Evolutionary conservation across 1,284 basidiomycete species (phyloP).

Genomic region (Phaffia rhodozyma): DNA sequence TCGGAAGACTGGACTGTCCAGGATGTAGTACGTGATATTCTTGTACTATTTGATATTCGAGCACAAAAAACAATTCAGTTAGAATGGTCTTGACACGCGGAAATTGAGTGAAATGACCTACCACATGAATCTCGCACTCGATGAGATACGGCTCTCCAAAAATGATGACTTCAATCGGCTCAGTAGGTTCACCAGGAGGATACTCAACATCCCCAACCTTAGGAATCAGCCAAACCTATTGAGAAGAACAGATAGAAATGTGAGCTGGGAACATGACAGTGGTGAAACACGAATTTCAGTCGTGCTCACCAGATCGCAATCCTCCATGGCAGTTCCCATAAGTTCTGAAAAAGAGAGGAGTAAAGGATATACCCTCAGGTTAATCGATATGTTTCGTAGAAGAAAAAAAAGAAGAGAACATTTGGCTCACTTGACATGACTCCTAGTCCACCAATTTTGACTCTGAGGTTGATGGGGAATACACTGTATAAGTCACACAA

Average conservation of each 20-base stretch:
- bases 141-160: slow-evolving; percentile 89
- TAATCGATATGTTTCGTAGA: neutral
- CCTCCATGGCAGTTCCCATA: slow-evolving; percentile 92
- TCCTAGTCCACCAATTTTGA: slow-evolving; percentile 90
- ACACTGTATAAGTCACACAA: too few species aligned
- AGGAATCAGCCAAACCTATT: slow-evolving; percentile 73
- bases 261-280: neutral
- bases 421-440: slow-evolving; percentile 65
- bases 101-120: neutral
- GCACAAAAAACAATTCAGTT: too few species aligned
- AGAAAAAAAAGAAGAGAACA: neutral
- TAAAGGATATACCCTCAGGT: neutral
- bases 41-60: slow-evolving; percentile 44
- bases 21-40: slow-evolving; percentile 84
- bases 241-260: neutral
- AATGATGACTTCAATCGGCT: slow-evolving; percentile 88
- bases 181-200: slow-evolving; percentile 69
- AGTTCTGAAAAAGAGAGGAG: slow-evolving; percentile 32
- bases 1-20: slow-evolving; percentile 87
- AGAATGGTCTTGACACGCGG: neutral
- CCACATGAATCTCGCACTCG: slow-evolving; percentile 70
- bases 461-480: slow-evolving; percentile 26
- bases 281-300: neutral
- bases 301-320: slow-evolving; percentile 48
- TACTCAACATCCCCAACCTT: slow-evolving; percentile 89